These are phyloP conservation scores for Primulina tabacum DNA, from an alignment of 257 asterid species.

Conservation along the genomic window DNA sequence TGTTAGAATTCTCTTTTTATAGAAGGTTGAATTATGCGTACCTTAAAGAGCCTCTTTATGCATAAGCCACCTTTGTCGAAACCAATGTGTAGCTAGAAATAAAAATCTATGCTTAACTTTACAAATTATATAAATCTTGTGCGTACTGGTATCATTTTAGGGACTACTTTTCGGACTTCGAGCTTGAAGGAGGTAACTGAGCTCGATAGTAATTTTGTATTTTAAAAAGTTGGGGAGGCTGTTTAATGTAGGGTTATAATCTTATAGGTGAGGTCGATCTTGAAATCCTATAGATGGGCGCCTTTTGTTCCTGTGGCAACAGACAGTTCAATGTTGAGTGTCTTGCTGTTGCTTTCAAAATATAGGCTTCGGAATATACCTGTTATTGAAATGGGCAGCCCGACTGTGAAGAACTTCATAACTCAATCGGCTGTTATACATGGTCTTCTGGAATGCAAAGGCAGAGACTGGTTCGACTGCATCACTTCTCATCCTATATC, in stretches of 20 bases:
- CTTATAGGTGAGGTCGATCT: slow-evolving; percentile 63
- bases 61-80: background rate
- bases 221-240: too few relatives aligned
- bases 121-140: too few relatives aligned
- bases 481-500: slow-evolving; percentile 54
- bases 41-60: background rate
- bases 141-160: background rate
- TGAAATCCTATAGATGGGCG: slow-evolving; percentile 76
- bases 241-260: background rate
- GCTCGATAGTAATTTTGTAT: background rate
- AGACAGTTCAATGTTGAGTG: slow-evolving; percentile 66
- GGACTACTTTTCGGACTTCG: background rate
- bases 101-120: background rate
- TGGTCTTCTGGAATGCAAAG: slow-evolving; percentile 71
- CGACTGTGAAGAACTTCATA: slow-evolving; percentile 64
- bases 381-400: slow-evolving; percentile 55
- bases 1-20: background rate
- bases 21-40: background rate
- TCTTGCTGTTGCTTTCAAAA: slow-evolving; percentile 74
- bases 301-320: slow-evolving; percentile 76
- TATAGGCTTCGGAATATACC: slow-evolving; percentile 91
- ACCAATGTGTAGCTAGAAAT: background rate
- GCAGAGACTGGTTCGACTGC: slow-evolving; percentile 84
- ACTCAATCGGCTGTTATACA: slow-evolving; percentile 88
- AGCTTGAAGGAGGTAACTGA: background rate